Base-by-base conservation (phyloP, 768 basidiomycete species). In the Hericium coralloides region DNA sequence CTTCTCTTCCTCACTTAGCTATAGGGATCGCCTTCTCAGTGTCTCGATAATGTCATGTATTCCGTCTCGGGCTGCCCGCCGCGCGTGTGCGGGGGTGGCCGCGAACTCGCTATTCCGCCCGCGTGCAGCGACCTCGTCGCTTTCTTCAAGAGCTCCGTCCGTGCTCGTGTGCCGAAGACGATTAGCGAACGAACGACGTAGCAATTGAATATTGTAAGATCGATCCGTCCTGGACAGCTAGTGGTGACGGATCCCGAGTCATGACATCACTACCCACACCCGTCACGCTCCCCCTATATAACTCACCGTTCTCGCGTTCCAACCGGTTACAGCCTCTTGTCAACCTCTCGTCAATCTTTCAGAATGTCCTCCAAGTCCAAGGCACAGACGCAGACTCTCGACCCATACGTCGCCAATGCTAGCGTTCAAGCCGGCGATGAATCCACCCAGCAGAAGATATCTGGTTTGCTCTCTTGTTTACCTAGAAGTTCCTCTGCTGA, bases 341-440 rank as follows among this genome's bases (percentile, higher is more conserved):
- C 39, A 4, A 4, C 48, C 48, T 49, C 17, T 3, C 23, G 17
- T 25, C 25, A 17, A 8, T 15, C 31, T 48, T 2, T 23, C 45
- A 57, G 25, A 59, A 60, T 60, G 61, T 57, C 61, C 4, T 41
- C 63, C 12, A 50, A 65, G 17, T 17, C 22, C 55, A 31, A 31
- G 31, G 31, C 7, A 31, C 5, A 5, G 31, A 31, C 31, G 31
- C 61, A 67, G 52, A 55, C 67, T n/a, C 83, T 91, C 62, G 91
- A 93, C 71, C 85, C 90, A 7, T 92, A 87, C 73, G 81, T 84
- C 63, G 72, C 77, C 55, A 73, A 81, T 53, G 82, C 86, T 31
- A 31, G 31, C 31, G 31, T 31, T 15, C 80, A 87, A 63, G 83
- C 81, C 65, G 74, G 76, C 54, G 68, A 76, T 58, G 70, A 79